Evolutionary conservation across 2,329 filamentous ascomycete species (phyloP), one percentile per base, ranked within the genome.

Genomic region (Colletotrichum lindemuthianum): DNA sequence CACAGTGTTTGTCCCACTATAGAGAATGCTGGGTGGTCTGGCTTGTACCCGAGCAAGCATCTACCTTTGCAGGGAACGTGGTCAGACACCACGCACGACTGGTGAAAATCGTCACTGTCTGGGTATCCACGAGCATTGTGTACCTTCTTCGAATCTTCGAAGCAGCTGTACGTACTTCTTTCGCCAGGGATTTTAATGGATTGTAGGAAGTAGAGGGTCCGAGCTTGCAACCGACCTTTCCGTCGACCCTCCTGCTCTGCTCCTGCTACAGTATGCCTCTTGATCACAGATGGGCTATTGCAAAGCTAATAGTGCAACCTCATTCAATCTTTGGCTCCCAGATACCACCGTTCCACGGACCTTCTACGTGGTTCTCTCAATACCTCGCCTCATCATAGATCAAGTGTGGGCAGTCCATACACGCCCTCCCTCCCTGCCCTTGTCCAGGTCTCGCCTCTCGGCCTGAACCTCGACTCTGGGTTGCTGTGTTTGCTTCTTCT

Each of bases 141-240:
- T 24, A 24, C 24, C 24, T 24, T 5, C 4, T 24, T 24, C 24
- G 24, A 24, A 57, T 5, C 4, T 24, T 24, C 24, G 24, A 24
- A 57, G 57, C 16, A 2, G 2, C 3, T 44, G 39, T 65, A 61
- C 61, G 50, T 60, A 61, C 15, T 33, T 16, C 55, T 34, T 33
- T 24, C n/a, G 41, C 34, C 58, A 61, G 61, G 57, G 61, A 60
- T 65, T 60, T 55, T 56, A 61, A 61, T 65, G 61, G 50, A 15
- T 32, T 33, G 16, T 55, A 32, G 50, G 12, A 51, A 24, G 16
- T 8, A 56, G 44, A 51, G 45, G 57, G 61, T 43, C 58, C 34
- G 51, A 61, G 61, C 61, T 65, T 61, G 49, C 32, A 40, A 60
- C 61, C 58, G 51, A 60, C 61, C 51, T 51, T 65, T 60, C 57